phyloP scores from a whole-genome alignment of 192 early-diverging fungal species.

The Dissophora globulifera region DNA sequence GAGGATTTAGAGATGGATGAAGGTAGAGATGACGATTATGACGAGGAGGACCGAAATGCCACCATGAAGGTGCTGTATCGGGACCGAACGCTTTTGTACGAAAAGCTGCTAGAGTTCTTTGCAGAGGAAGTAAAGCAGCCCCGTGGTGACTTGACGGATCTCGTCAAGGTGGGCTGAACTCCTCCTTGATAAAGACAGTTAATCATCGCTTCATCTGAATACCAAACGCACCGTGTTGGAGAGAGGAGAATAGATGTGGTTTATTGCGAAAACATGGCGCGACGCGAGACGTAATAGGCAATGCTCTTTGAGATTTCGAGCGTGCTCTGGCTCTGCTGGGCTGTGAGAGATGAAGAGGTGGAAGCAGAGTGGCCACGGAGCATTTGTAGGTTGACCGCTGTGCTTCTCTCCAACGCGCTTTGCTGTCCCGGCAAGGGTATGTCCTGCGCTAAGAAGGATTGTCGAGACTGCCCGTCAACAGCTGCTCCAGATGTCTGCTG shows the following conservation, averaged over 20 bases:
- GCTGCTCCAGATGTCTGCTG: not conserved
- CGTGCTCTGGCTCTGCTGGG: slow-evolving; percentile 40
- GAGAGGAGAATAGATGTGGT: no score
- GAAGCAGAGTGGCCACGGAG: not conserved
- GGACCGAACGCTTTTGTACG: slow-evolving; percentile 71
- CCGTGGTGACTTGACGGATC: slow-evolving; percentile 73
- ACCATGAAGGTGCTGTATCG: slow-evolving; percentile 27
- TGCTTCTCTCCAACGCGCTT: not conserved
- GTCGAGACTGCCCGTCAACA: not conserved
- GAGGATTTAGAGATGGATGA: slow-evolving; percentile 15
- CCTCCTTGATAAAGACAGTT: not conserved
- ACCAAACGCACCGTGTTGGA: no score
- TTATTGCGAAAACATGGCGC: slow-evolving; percentile 17
- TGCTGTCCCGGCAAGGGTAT: not conserved
- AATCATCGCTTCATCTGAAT: no score
- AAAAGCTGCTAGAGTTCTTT: slow-evolving; percentile 77
- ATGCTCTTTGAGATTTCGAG: slow-evolving; percentile 41
- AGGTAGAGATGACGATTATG: slow-evolving; percentile 1
- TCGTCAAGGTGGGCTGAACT: slow-evolving; percentile 61
- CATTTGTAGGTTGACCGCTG: not conserved
- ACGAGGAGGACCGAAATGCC: slow-evolving; percentile 6
- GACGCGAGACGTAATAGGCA: slow-evolving; percentile 23
- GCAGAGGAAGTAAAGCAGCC: slow-evolving; percentile 83
- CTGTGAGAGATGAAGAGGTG: not conserved
- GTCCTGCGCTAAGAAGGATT: not conserved